phyloP scores from a whole-genome alignment of 805 yeast genomes.

The Jamesozyma jinghongensis region DNA sequence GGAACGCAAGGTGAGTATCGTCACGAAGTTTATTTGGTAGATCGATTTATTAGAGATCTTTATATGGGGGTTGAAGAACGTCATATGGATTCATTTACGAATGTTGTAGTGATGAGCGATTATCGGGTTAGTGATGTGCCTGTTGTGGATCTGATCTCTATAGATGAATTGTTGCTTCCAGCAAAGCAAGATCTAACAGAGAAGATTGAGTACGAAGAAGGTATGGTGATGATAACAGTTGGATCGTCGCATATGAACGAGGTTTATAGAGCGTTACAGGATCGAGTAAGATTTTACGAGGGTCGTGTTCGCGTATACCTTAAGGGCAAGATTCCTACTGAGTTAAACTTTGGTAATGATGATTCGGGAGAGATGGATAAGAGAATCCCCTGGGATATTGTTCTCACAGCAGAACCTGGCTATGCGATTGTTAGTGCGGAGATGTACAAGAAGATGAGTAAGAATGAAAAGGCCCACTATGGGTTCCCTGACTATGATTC shows the following conservation, averaged over 20 bases:
- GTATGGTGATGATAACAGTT: conserved; percentile 10
- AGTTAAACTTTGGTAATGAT: conserved; percentile 33
- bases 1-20: conserved; percentile 39
- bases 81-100: conserved; percentile 55
- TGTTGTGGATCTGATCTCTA: background rate
- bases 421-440: conserved; percentile 59
- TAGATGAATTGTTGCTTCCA: background rate
- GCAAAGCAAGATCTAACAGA: conserved; percentile 23
- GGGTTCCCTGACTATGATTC: conserved; percentile 80
- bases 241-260: conserved; percentile 23
- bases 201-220: conserved; percentile 8
- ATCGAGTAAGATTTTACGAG: too few relatives aligned
- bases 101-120: conserved; percentile 73
- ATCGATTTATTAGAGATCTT: conserved; percentile 47
- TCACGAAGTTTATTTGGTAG: conserved; percentile 44
- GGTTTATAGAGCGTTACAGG: conserved; percentile 33
- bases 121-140: conserved; percentile 59
- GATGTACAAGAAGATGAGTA: background rate
- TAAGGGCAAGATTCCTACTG: conserved; percentile 44
- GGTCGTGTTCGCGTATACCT: conserved; percentile 31
- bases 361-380: background rate
- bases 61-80: conserved; percentile 41
- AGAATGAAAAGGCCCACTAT: too few relatives aligned
- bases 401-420: conserved; percentile 38
- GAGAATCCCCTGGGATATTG: background rate